These are phyloP conservation scores for Athelia psychrophila DNA, from an alignment of 1,284 basidiomycete genomes.

Conservation along the genomic window DNA sequence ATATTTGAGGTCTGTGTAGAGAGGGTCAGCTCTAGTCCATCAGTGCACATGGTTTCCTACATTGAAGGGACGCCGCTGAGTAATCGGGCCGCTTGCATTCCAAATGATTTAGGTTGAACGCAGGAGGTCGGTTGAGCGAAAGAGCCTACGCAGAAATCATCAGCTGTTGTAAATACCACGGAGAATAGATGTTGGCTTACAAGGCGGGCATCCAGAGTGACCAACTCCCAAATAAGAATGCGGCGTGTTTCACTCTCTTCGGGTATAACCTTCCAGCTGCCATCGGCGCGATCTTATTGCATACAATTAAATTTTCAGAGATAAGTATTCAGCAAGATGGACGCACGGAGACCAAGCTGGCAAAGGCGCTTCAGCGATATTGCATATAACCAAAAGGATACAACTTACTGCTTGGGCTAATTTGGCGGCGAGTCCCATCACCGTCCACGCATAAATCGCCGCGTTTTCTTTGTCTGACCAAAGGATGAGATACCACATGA, in stretches of 20 bases:
- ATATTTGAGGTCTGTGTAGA: constrained; percentile 62
- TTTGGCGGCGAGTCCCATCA: constrained; percentile 61
- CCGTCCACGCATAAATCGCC: constrained; percentile 64
- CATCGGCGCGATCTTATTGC: constrained; percentile 63
- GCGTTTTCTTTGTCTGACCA: constrained; percentile 68
- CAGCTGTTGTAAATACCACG: too few species aligned
- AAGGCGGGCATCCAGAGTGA: constrained; percentile 74
- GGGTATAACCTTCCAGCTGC: constrained; percentile 60
- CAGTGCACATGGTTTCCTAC: constrained; percentile 46
- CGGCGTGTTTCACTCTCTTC: constrained; percentile 70
- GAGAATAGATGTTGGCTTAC: too few species aligned
- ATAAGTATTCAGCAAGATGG: constrained; percentile 6
- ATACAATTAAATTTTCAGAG: not conserved
- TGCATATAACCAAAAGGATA: constrained; percentile 1
- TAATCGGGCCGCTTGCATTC: constrained; percentile 65
- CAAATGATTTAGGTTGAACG: constrained; percentile 64
- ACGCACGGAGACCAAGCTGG: constrained; percentile 58
- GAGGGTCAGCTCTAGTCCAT: constrained; percentile 30
- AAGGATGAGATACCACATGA: constrained; percentile 69
- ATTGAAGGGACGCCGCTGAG: constrained; percentile 48
- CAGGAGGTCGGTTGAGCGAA: constrained; percentile 76
- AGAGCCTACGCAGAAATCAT: constrained; percentile 45
- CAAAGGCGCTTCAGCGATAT: constrained; percentile 3
- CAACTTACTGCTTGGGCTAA: constrained; percentile 55
- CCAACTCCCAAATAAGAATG: constrained; percentile 71